These are phyloP conservation scores for Hypoxylon sp. DNA, from an alignment of 2,329 filamentous ascomycete species.

Conservation along the genomic window DNA sequence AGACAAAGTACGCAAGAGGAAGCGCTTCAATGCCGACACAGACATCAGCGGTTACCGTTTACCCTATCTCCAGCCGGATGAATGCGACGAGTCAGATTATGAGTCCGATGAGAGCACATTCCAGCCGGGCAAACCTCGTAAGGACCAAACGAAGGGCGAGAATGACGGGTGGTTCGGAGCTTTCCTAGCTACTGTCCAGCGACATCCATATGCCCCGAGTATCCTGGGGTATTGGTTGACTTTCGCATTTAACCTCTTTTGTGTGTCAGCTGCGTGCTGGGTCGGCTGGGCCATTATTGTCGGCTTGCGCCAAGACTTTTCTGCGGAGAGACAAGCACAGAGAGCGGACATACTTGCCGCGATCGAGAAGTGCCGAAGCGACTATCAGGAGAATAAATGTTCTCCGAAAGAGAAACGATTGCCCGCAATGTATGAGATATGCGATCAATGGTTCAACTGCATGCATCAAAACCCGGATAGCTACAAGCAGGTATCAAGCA, in stretches of 20 bases:
- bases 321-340: constrained; percentile 77
- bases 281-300: constrained; percentile 78
- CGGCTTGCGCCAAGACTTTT: constrained; percentile 81
- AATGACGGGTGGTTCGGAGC: constrained; percentile 59
- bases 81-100: constrained; percentile 64
- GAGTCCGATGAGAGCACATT: constrained; percentile 65
- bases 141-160: constrained; percentile 50
- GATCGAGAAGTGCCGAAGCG: constrained; percentile 79
- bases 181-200: constrained; percentile 67
- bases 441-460: constrained; percentile 86
- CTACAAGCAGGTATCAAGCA: constrained; percentile 84
- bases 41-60: constrained; percentile 66
- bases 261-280: constrained; percentile 63
- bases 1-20: constrained; percentile 69
- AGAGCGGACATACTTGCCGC: constrained; percentile 78
- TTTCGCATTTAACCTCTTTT: constrained; percentile 73
- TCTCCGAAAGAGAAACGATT: constrained; percentile 71
- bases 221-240: constrained; percentile 73
- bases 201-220: constrained; percentile 71
- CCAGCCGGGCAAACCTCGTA: constrained; percentile 44
- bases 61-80: constrained; percentile 60
- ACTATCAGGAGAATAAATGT: constrained; percentile 85
- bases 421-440: constrained; percentile 81
- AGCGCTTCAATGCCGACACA: constrained; percentile 65
- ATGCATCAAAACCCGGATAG: constrained; percentile 87